Evolutionary conservation across 371 early-diverging fungal species (phyloP).

Genomic region (Circinella umbellata): DNA sequence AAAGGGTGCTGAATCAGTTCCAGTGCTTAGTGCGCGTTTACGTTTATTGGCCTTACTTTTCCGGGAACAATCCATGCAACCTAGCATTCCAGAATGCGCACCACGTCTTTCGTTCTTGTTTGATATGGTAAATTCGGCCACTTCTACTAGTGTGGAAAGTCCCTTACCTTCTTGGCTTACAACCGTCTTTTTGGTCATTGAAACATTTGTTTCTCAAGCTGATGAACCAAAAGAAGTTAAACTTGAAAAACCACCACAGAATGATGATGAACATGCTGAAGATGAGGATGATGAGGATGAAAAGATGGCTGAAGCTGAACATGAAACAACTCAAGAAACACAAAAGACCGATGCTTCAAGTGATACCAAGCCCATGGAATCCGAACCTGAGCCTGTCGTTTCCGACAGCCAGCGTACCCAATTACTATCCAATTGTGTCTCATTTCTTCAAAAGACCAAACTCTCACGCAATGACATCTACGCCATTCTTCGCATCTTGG

Average conservation of each 20-base stretch:
- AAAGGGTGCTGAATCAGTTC: slow-evolving; percentile 20
- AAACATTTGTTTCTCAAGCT: slow-evolving; percentile 64
- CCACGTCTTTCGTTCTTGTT: slow-evolving; percentile 49
- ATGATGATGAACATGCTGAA: slow-evolving; percentile 24
- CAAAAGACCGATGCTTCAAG: not conserved
- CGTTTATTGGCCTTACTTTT: slow-evolving; percentile 71
- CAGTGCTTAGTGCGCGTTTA: slow-evolving; percentile 51
- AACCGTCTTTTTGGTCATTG: slow-evolving; percentile 70
- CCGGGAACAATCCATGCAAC: slow-evolving; percentile 60
- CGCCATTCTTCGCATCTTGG: slow-evolving; percentile 78
- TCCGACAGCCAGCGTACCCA: slow-evolving; percentile 38
- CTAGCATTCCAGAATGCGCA: slow-evolving; percentile 44
- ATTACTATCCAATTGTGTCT: slow-evolving; percentile 48
- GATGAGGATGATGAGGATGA: slow-evolving; percentile 25
- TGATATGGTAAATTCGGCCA: slow-evolving; percentile 42
- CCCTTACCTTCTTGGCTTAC: slow-evolving; percentile 61
- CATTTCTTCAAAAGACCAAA: slow-evolving; percentile 49
- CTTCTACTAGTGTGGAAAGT: not conserved
- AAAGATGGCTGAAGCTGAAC: not conserved
- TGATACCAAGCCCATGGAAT: slow-evolving; percentile 7
- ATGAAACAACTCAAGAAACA: not conserved
- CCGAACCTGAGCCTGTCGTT: slow-evolving; percentile 19
- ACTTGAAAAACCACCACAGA: slow-evolving; percentile 13
- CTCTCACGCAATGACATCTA: slow-evolving; percentile 60
- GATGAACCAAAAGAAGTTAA: slow-evolving; percentile 65